Percentiles rank a stretch among this genome's conserved stretches.
phyloP scores from a whole-genome alignment of 1,139 yeast genomes.

The Geotrichum candidum region DNA sequence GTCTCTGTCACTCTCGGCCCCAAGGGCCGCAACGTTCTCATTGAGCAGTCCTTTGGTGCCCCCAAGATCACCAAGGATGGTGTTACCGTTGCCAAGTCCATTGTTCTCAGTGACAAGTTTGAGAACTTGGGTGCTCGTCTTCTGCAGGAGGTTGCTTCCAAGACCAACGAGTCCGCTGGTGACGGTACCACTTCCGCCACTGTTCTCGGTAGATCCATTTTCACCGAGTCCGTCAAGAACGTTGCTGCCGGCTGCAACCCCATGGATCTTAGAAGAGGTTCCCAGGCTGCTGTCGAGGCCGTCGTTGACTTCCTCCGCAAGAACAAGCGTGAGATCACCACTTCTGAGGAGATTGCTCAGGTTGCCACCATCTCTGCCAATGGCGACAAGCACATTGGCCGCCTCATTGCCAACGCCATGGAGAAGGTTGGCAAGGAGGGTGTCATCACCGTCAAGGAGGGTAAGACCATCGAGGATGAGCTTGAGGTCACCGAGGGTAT shows the following conservation, averaged over 20 bases:
- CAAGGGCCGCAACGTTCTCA: slow-evolving; percentile 95
- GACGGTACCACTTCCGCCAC: slow-evolving; percentile 99
- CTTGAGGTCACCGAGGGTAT: slow-evolving; percentile 98
- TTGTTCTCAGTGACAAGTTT: slow-evolving; percentile 82
- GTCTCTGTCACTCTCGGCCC: slow-evolving; percentile 97
- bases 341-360: slow-evolving; percentile 95
- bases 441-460: slow-evolving; percentile 96
- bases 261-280: slow-evolving; percentile 98
- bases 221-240: slow-evolving; percentile 94
- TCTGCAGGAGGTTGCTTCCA: slow-evolving; percentile 95
- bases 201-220: slow-evolving; percentile 92
- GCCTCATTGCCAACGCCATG: slow-evolving; percentile 93
- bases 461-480: slow-evolving; percentile 94
- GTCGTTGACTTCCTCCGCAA: slow-evolving; percentile 83
- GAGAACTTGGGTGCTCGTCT: slow-evolving; percentile 96
- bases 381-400: slow-evolving; percentile 93
- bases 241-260: slow-evolving; percentile 99
- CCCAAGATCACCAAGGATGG: slow-evolving; percentile 99
- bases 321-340: slow-evolving; percentile 94
- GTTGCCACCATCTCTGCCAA: slow-evolving; percentile 98
- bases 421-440: slow-evolving; percentile 99
- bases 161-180: slow-evolving; percentile 98
- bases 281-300: slow-evolving; percentile 97
- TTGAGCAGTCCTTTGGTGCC: slow-evolving; percentile 94
- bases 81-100: slow-evolving; percentile 93